Percentiles rank a stretch among this genome's conserved stretches.
These are phyloP conservation scores for Neurospora sp. DNA, from an alignment of 495 filamentous ascomycete species.

Conservation along the genomic window DNA sequence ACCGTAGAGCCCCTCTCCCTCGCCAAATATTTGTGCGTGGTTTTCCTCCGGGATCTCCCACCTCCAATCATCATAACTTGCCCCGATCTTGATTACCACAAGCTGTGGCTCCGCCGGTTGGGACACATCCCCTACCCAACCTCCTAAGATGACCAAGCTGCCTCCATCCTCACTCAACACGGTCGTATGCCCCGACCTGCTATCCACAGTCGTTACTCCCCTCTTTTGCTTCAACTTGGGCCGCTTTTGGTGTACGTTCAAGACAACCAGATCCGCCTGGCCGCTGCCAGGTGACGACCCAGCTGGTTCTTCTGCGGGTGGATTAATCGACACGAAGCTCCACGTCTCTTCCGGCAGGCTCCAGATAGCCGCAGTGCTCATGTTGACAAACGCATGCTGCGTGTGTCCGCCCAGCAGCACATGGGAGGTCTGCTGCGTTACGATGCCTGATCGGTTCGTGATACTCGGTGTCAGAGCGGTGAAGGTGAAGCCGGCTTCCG, in stretches of 20 bases:
- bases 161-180: constrained; percentile 68
- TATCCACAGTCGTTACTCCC: constrained; percentile 43
- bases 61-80: constrained; percentile 62
- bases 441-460: constrained; percentile 45
- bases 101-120: constrained; percentile 72
- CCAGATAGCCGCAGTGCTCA: constrained; percentile 83
- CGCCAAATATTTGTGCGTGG: constrained; percentile 11
- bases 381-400: constrained; percentile 74
- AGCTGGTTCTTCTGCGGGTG: constrained; percentile 30
- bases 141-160: constrained; percentile 67
- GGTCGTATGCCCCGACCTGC: constrained; percentile 78
- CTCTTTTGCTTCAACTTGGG: not conserved
- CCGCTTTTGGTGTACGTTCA: not conserved
- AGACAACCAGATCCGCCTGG: constrained; percentile 1
- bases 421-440: constrained; percentile 60
- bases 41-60: constrained; percentile 54
- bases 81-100: constrained; percentile 60
- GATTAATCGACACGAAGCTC: constrained; percentile 58
- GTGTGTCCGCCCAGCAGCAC: constrained; percentile 85
- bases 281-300: not conserved
- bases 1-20: constrained; percentile 57
- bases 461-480: constrained; percentile 52
- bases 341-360: constrained; percentile 77
- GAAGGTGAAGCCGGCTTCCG: constrained; percentile 80
- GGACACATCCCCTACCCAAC: constrained; percentile 76